A percentile compares a stretch with the other conserved stretches of the same genome.
phyloP scores from a whole-genome alignment of 352 stramenopile genomes.

The Phytophthora capsici region DNA sequence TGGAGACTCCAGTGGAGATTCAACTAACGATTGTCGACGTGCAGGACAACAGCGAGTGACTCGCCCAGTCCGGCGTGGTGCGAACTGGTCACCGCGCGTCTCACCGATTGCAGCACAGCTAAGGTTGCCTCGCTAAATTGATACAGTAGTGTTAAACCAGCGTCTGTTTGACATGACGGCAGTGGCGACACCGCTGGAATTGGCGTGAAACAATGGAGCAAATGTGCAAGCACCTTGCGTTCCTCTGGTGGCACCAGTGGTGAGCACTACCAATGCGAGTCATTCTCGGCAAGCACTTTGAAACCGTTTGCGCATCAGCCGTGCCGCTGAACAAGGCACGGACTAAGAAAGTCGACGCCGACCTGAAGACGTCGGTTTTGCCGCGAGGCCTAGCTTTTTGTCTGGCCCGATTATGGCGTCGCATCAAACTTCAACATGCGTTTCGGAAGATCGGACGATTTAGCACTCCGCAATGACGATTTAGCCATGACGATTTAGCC shows the following conservation, averaged over 20 bases:
- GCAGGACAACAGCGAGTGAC: too few species aligned
- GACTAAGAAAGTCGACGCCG: constrained; percentile 7
- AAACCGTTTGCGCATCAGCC: constrained; percentile 5
- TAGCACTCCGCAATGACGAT: constrained; percentile 5
- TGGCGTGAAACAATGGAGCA: too few species aligned
- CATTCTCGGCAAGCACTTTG: background rate
- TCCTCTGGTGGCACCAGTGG: too few species aligned
- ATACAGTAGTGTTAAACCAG: background rate
- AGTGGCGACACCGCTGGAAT: constrained; percentile 3
- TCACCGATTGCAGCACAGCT: too few species aligned
- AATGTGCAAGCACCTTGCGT: too few species aligned
- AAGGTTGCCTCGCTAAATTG: too few species aligned
- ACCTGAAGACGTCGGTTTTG: constrained; percentile 7
- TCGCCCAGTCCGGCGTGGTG: constrained; percentile 2
- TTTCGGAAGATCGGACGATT: constrained; percentile 36
- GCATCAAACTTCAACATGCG: constrained; percentile 38
- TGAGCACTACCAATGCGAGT: too few species aligned
- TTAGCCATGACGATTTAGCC: background rate
- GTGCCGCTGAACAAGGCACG: background rate
- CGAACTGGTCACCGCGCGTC: too few species aligned
- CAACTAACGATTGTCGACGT: constrained; percentile 1
- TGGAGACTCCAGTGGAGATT: too few species aligned
- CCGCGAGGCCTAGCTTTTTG: constrained; percentile 4
- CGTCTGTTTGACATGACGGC: constrained; percentile 1
- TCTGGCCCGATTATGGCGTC: constrained; percentile 1